Evolutionary conservation across 352 stramenopile species (phyloP), one percentile per base, ranked within the genome.

Genomic region (Pythium apleroticum): DNA sequence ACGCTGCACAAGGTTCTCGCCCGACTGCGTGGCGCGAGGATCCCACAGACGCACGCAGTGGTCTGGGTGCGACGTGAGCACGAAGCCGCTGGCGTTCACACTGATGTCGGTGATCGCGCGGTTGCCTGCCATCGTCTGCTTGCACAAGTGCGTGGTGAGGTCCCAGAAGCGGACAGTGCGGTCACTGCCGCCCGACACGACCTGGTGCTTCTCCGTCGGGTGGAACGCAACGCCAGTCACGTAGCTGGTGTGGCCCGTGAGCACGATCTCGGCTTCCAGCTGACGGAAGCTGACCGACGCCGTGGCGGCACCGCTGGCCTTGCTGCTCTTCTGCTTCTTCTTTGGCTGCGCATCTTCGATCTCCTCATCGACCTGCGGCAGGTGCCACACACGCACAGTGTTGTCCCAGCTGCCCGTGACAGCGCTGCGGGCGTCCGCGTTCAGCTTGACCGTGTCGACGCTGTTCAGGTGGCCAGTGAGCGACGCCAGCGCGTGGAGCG

Each of bases 351-450:
- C 64, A 41, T 78, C 69, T 46, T 57, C 37, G 35, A 56, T 60
- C 60, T 72, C 59, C 0, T 56, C 57, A 22, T 57, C 68, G 52
- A 70, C 62, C 28, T 68, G 52, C 28, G 57, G 68, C 10, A 75
- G 28, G 8, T 68, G 52, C 87, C 87, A 95, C 62, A 95, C 74
- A 9, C 87, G 83, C 57, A 95, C 85, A 10, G 84, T 93, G 69
- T 93, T 93, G 68, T 95, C 87, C 87, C 87, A 95, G 48, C 81
- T 90, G 41, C 81, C 87, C 3, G 83, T 91, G 35, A 88, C 49
- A 22, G 86, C 77, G n/a, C 81, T 71, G 20, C 81, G 65, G 9
- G 58, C 64, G 3, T 72, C 68, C 31, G 41, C 52, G 48, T 75
- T 37, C 30, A 86, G 50, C 31, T 75, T 57, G 30, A 95, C 73